These are phyloP conservation scores for Amanita rimosa DNA, from an alignment of 768 basidiomycete genomes.

Conservation along the genomic window DNA sequence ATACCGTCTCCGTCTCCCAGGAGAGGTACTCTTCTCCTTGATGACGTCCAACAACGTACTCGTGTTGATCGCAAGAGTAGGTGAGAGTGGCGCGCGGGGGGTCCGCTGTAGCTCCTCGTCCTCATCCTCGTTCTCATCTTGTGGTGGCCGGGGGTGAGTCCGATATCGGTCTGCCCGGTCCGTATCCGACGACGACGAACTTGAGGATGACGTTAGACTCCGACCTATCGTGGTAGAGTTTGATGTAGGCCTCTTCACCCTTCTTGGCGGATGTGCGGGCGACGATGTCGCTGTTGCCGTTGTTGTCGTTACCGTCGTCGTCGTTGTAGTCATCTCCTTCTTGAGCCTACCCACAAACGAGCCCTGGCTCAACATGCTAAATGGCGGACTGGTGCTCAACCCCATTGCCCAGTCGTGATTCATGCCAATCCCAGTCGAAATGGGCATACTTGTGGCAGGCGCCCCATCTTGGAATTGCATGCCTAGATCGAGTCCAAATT, in stretches of 20 bases:
- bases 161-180: not conserved
- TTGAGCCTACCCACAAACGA: slow-evolving; percentile 4
- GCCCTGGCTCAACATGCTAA: slow-evolving; percentile 14
- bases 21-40: slow-evolving; percentile 16
- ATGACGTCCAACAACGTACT: slow-evolving; percentile 12
- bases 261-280: slow-evolving; percentile 1
- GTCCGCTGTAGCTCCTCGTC: not conserved
- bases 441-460: not conserved
- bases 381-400: slow-evolving; percentile 21
- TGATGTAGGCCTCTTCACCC: not conserved
- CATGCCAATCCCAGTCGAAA: not conserved
- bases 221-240: no score
- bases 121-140: not conserved
- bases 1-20: not conserved
- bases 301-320: not conserved
- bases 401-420: slow-evolving; percentile 2
- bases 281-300: not conserved
- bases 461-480: slow-evolving; percentile 5
- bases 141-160: no score
- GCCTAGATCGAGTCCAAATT: slow-evolving; percentile 3
- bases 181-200: not conserved
- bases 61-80: not conserved
- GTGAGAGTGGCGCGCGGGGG: not conserved
- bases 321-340: not conserved
- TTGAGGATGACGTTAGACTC: not conserved